Evolutionary conservation across 179 eudicot genomes (phyloP).

Genomic region (Spinacia oleracea): DNA sequence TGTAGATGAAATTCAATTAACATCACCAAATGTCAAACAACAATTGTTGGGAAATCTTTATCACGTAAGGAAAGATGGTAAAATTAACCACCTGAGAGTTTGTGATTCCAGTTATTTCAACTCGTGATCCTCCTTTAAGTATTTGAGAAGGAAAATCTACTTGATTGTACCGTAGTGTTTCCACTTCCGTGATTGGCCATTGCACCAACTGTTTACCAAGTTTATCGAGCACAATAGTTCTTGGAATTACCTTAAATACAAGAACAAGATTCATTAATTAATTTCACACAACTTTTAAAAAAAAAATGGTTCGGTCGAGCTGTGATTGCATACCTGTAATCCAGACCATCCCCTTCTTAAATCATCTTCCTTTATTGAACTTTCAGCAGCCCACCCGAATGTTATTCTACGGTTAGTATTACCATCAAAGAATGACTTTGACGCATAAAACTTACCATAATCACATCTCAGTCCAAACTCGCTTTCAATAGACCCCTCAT

Average conservation of each 20-base stretch:
- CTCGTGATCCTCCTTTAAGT: conserved; percentile 35
- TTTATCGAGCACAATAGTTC: conserved; percentile 51
- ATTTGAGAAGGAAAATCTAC: conserved; percentile 24
- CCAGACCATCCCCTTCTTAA: conserved; percentile 47
- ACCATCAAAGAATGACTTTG: conserved; percentile 53
- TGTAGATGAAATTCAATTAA: too few species aligned
- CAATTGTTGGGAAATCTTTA: too few species aligned
- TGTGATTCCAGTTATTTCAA: conserved; percentile 12
- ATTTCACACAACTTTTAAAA: not conserved
- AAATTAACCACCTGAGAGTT: conserved; percentile 20
- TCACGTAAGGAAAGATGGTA: too few species aligned
- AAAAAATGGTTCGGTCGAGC: too few species aligned
- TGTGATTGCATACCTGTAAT: conserved; percentile 36
- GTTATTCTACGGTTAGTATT: conserved; percentile 40
- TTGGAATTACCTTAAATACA: conserved; percentile 51
- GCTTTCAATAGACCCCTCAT: conserved; percentile 52
- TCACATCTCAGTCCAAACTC: conserved; percentile 39
- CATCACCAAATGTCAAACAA: too few species aligned
- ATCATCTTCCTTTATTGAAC: conserved; percentile 18
- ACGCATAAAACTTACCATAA: conserved; percentile 44
- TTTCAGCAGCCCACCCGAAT: conserved; percentile 56
- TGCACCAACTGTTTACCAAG: conserved; percentile 56
- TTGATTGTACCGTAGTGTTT: conserved; percentile 37
- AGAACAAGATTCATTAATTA: not conserved
- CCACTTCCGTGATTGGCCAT: conserved; percentile 69